phyloP scores from a whole-genome alignment of 257 asterid species.

The Lycium ferocissimum region DNA sequence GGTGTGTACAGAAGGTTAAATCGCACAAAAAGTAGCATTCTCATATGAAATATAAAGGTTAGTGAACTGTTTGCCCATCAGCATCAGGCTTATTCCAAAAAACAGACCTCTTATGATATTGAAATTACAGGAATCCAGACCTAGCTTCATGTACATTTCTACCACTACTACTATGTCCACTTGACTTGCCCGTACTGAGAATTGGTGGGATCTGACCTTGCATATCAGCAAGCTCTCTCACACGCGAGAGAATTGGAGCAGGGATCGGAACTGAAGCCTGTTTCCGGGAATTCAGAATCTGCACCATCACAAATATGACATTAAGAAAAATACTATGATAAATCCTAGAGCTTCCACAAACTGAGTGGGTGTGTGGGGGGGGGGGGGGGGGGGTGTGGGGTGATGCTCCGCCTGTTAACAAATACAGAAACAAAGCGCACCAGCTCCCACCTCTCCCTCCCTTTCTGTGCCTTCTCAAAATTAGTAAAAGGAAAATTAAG shows the following conservation, averaged over 20 bases:
- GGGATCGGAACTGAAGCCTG: slow-evolving; percentile 78
- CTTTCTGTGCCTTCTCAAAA: background rate
- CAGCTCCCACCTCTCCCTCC: background rate
- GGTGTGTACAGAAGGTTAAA: slow-evolving; percentile 21
- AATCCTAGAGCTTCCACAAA: background rate
- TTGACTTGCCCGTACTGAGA: slow-evolving; percentile 51
- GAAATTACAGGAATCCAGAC: slow-evolving; percentile 55
- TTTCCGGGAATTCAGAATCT: slow-evolving; percentile 66
- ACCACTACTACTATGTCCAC: slow-evolving; percentile 41
- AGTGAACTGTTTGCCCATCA: background rate
- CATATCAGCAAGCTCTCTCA: slow-evolving; percentile 85
- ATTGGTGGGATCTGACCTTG: slow-evolving; percentile 62
- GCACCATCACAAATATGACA: slow-evolving; percentile 35
- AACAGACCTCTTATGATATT: slow-evolving; percentile 29
- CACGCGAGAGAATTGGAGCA: slow-evolving; percentile 72
- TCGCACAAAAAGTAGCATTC: slow-evolving; percentile 15
- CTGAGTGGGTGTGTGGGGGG: no score
- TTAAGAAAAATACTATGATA: background rate
- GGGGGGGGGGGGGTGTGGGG: no score
- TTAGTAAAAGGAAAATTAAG: background rate
- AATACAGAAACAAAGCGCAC: background rate
- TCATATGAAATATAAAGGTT: slow-evolving; percentile 5
- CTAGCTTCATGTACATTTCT: slow-evolving; percentile 47
- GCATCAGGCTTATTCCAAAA: slow-evolving; percentile 32
- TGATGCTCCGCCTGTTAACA: background rate